Evolutionary conservation across 441 rosid species (phyloP), one percentile per base, ranked within the genome.

Genomic region (Adansonia madagascariensis): DNA sequence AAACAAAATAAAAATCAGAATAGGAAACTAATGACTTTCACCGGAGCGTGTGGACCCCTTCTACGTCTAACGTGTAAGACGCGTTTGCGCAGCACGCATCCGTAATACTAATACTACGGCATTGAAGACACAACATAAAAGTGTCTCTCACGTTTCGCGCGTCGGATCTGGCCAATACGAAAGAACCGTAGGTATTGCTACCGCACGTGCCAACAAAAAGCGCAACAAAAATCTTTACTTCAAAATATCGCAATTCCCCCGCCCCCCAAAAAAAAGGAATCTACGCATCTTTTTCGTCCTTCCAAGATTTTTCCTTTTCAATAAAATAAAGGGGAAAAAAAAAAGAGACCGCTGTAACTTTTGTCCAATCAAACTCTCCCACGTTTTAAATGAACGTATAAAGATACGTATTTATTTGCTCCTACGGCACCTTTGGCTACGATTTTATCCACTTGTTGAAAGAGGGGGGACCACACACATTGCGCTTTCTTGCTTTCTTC

Each of bases 401-500:
- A 22, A 7, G 7, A 8, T n/a, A 27, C 7, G 2, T 53, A 55
- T 17, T 11, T 44, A 18, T 12, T 46, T 5, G 15, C 6, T 4
- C n/a, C 1, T 18, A 55, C 1, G 63, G 15, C 0, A 4, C 15
- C 8, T 53, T 61, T 52, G 3, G 3, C 56, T 7, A 57, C 75
- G 67, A 57, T 3, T 44, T 77, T 77, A 22, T 68, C 79, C 65
- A 67, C 10, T 66, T 14, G 4, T 8, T 73, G 9, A 78, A 78
- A 53, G 7, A 39, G 63, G 44, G 14, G 68, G 74, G 50, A 39
- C 72, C 72, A 68, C 56, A 41, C 74, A 63, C 75, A 22, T 68
- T 71, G 18, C 60, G 78, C 78, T 78, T 89, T 70, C 75, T 75
- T 47, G 0, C 66, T 75, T 78, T 80, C 63, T 59, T 79, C 90